Conservation (phyloP, 148 eudicot genomes). For the Oxyria digyna region DNA sequence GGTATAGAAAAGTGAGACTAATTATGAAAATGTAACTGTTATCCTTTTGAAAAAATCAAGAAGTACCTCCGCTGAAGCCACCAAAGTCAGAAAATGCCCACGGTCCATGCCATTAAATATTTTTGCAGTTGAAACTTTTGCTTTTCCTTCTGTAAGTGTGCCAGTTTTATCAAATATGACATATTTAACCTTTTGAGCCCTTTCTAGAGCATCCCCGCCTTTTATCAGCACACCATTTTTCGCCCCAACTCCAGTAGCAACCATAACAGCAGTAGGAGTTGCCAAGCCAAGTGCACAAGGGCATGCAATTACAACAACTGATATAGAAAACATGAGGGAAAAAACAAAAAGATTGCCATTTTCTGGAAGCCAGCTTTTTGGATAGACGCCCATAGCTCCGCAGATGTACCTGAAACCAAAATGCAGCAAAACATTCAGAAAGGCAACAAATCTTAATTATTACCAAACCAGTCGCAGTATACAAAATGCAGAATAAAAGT, state of each 20-base stretch:
- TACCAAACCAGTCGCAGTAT: neutral
- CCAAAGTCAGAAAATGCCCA: conserved; percentile 83
- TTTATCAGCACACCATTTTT: conserved; percentile 88
- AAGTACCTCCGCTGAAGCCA: conserved; percentile 94
- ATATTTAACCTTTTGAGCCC: conserved; percentile 77
- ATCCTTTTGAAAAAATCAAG: neutral
- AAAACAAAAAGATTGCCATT: conserved; percentile 83
- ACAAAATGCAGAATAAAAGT: neutral
- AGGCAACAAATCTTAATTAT: neutral
- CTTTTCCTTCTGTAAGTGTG: conserved; percentile 93
- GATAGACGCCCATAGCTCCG: conserved; percentile 67
- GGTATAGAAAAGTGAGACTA: neutral
- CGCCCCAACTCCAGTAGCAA: conserved; percentile 97
- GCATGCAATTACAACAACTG: conserved; percentile 93
- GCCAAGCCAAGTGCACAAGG: conserved; percentile 99
- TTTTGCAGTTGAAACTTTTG: conserved; percentile 68
- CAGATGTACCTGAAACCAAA: conserved; percentile 47
- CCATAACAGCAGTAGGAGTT: conserved; percentile 99
- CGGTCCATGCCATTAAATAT: conserved; percentile 74
- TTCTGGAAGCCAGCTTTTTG: conserved; percentile 70
- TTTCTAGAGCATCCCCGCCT: conserved; percentile 98
- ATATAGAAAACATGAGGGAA: conserved; percentile 90
- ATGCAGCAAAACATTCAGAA: neutral
- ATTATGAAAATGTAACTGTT: neutral
- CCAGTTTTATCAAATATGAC: conserved; percentile 97